These are phyloP conservation scores for Carex sylvatica DNA, from an alignment of 202 grass and related monocot species.

Conservation along the genomic window DNA sequence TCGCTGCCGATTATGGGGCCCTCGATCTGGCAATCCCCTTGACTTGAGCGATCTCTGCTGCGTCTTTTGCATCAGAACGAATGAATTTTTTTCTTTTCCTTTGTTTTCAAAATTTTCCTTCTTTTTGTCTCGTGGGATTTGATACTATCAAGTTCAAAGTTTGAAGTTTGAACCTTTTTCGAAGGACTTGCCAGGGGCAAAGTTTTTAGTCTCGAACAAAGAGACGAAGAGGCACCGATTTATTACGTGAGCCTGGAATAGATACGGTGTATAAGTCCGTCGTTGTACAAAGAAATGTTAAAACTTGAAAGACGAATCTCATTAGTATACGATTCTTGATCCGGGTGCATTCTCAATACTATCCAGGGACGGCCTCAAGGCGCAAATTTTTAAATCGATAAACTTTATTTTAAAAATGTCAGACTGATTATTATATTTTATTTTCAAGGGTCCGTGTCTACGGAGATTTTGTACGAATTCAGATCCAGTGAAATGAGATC, in stretches of 20 bases:
- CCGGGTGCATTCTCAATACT: neutral
- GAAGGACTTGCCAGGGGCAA: slow-evolving; percentile 8
- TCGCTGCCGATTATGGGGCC: slow-evolving; percentile 10
- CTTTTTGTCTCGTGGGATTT: neutral
- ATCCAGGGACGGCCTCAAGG: slow-evolving; percentile 9
- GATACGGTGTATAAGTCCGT: neutral
- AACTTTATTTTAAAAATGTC: slow-evolving; percentile 16
- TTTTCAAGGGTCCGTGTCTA: neutral
- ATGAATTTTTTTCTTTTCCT: neutral
- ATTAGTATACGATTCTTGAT: neutral
- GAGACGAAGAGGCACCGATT: neutral
- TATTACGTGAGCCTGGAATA: neutral
- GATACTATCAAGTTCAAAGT: neutral
- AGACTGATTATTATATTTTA: slow-evolving; percentile 12
- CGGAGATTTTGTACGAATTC: neutral
- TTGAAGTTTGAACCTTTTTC: slow-evolving; percentile 2
- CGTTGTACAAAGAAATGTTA: neutral
- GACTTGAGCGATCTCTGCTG: slow-evolving; percentile 23
- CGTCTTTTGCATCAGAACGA: slow-evolving; percentile 7
- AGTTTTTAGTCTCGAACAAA: slow-evolving; percentile 7
- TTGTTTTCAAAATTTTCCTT: neutral
- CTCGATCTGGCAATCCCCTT: slow-evolving; percentile 14
- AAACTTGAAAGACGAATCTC: neutral
- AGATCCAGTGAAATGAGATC: no score
- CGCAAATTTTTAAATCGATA: slow-evolving; percentile 23